Conservation (phyloP, 2,329 filamentous ascomycete genomes). For the Ophiocordyceps sinensis region DNA sequence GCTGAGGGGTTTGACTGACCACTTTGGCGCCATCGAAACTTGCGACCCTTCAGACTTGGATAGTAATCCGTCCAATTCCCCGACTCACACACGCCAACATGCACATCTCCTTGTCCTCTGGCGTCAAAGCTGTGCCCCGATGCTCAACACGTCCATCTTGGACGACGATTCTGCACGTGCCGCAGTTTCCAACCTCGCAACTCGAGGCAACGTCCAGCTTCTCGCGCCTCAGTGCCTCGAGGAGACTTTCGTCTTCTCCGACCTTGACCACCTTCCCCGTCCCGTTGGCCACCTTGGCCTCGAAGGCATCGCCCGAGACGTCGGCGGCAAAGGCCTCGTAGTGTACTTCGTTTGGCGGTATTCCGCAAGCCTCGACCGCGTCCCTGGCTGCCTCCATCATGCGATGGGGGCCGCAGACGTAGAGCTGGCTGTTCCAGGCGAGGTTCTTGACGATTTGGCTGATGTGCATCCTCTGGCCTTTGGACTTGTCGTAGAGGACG, state of each 20-base stretch:
- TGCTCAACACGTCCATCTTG: constrained; percentile 30
- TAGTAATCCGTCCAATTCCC: constrained; percentile 31
- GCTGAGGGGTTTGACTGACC: too few relatives aligned
- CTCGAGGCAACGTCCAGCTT: constrained; percentile 30
- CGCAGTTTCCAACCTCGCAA: constrained; percentile 41
- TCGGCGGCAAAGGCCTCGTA: constrained; percentile 44
- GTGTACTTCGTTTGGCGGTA: constrained; percentile 38
- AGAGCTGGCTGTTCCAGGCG: constrained; percentile 41
- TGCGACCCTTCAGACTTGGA: constrained; percentile 25
- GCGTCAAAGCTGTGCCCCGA: constrained; percentile 29
- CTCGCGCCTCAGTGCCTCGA: constrained; percentile 30
- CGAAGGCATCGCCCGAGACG: constrained; percentile 43
- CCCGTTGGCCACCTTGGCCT: constrained; percentile 33
- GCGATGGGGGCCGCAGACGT: constrained; percentile 43
- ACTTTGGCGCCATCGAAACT: too few relatives aligned
- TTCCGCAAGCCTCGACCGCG: constrained; percentile 24
- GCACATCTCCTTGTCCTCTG: constrained; percentile 26
- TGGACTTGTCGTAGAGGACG: constrained; percentile 35
- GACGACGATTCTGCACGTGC: constrained; percentile 32
- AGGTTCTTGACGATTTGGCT: constrained; percentile 30
- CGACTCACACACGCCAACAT: constrained; percentile 40
- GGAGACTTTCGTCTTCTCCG: constrained; percentile 28
- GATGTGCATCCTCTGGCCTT: constrained; percentile 38
- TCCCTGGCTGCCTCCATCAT: constrained; percentile 38
- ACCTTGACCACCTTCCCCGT: constrained; percentile 26